Evolutionary conservation across 495 filamentous ascomycete genomes (phyloP), one percentile per base, ranked within the genome.

Genomic region (Lichina pygmaea): DNA sequence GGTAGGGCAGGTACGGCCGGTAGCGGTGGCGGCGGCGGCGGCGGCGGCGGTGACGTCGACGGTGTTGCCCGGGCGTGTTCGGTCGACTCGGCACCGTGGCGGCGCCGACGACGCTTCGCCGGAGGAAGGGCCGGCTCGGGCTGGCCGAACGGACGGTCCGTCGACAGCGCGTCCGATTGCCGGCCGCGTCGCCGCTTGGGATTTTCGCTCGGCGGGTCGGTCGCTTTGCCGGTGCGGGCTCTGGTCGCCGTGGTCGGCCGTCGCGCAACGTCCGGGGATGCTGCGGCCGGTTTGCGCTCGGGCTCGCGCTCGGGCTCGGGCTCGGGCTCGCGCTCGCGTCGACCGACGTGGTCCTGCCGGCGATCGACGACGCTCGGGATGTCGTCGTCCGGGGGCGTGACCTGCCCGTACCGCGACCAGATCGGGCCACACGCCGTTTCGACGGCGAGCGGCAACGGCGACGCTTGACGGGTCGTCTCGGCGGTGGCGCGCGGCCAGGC

Each of bases 381-480:
- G 30, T 38, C 44, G 17, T 38, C n/a, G 37, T 47, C 40, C 8
- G 45, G 45, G 6, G 45, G 45, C 30, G 45, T 47, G 24, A 47
- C 15, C 37, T 47, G 45, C 17, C 45, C 45, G 42, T 47, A 40
- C 33, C 24, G 24, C 4, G 24, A 24, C 24, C 24, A 24, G 24
- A 24, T 40, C 24, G 24, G 24, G 24, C 2, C 24, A 24, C 24
- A 24, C 2, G 24, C 4, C 24, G 24, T 24, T 1, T 24, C 24
- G 24, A 24, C 4, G 24, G n/a, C n/a, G n/a, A n/a, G n/a, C n/a
- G n/a, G n/a, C n/a, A n/a, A n/a, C 37, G 37, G 37, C 10, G 37
- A n/a, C n/a, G n/a, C n/a, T n/a, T n/a, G n/a, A n/a, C n/a, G 41
- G 10, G 10, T 43, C 10, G 16, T 43, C 31, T 10, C 42, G 15